phyloP scores from a whole-genome alignment of 768 basidiomycete species.

The Favolaschia claudopus region DNA sequence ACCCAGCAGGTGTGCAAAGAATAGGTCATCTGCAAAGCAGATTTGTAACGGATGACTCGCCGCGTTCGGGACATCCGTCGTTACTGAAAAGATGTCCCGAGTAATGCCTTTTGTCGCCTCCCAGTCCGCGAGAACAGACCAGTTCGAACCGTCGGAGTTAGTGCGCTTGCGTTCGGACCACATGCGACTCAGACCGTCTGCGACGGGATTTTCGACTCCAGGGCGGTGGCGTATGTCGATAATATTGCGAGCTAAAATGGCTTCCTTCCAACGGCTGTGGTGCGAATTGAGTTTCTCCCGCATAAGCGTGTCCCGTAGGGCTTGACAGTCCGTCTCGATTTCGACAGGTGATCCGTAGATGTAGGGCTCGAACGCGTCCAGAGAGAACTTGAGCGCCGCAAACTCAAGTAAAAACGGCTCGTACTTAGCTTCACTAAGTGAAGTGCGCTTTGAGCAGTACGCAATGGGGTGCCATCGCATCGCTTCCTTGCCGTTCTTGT shows the following conservation, averaged over 20 bases:
- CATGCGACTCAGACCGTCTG: slow-evolving; percentile 34
- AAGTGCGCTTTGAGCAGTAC: background rate
- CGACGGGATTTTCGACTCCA: slow-evolving; percentile 29
- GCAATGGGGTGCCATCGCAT: background rate
- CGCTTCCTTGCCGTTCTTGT: background rate
- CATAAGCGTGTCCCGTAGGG: background rate
- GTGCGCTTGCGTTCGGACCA: slow-evolving; percentile 14
- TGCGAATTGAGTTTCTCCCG: background rate
- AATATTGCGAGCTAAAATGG: background rate
- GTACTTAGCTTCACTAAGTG: background rate
- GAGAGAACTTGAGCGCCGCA: background rate
- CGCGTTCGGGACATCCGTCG: background rate
- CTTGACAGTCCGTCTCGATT: background rate
- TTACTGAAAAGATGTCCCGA: slow-evolving; percentile 15
- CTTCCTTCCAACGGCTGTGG: background rate
- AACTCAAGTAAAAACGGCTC: background rate
- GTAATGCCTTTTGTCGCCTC: slow-evolving; percentile 24
- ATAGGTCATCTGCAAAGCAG: slow-evolving; percentile 22
- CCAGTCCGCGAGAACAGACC: slow-evolving; percentile 38
- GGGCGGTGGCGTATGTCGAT: slow-evolving; percentile 27
- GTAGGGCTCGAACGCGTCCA: background rate
- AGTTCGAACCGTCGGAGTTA: slow-evolving; percentile 14
- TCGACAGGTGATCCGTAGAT: background rate
- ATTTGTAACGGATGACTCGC: slow-evolving; percentile 9
- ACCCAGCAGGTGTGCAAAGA: slow-evolving; percentile 11